Evolutionary conservation across 306 rosid species (phyloP).

Genomic region (Quercus wislizeni): DNA sequence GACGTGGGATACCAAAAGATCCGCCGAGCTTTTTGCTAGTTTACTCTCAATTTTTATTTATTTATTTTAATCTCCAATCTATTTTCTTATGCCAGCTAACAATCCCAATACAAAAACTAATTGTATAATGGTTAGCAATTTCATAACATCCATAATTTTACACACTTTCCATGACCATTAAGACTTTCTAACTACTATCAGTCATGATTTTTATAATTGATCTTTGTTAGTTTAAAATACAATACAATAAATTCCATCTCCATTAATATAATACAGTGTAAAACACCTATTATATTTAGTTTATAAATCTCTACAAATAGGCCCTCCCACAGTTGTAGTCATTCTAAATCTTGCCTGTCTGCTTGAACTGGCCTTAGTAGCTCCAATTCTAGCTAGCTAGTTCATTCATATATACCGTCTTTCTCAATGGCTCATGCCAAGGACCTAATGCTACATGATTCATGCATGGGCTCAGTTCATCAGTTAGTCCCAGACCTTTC

Average conservation of each 20-base stretch:
- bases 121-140: conserved; percentile 6
- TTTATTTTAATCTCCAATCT: conserved; percentile 2
- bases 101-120: conserved; percentile 36
- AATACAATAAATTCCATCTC: conserved; percentile 27
- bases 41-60: neutral
- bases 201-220: conserved; percentile 18
- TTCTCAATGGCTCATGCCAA: conserved; percentile 49
- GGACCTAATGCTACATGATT: conserved; percentile 30
- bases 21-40: conserved; percentile 66
- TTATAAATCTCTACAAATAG: conserved; percentile 47
- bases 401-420: neutral
- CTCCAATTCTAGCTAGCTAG: neutral
- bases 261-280: neutral
- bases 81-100: conserved; percentile 66
- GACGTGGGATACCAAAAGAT: conserved; percentile 73
- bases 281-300: neutral
- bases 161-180: conserved; percentile 5
- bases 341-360: conserved; percentile 16
- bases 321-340: conserved; percentile 12
- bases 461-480: conserved; percentile 18
- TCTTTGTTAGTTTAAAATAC: neutral
- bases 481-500: neutral
- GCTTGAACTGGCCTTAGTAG: conserved; percentile 10
- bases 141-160: conserved; percentile 5
- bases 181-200: conserved; percentile 20